Evolutionary conservation across 768 basidiomycete genomes (phyloP).

Genomic region (Suillus occidentalis): DNA sequence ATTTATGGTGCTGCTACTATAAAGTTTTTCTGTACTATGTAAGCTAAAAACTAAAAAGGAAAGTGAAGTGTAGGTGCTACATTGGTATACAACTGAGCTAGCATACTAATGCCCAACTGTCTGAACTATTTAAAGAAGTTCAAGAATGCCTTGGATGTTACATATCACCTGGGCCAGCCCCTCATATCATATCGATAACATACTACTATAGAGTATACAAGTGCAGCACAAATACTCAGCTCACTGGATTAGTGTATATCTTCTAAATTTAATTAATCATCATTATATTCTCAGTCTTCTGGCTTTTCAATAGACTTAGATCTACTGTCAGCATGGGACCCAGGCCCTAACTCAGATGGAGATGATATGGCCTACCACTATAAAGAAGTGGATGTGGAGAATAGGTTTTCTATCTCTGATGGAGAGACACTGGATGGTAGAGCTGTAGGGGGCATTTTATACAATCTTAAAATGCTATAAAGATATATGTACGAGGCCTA

Average conservation of each 20-base stretch:
- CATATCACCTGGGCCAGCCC: background rate
- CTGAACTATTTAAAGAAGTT: constrained; percentile 2
- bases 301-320: background rate
- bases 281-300: background rate
- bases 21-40: background rate
- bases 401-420: background rate
- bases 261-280: background rate
- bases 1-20: background rate
- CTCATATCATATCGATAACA: background rate
- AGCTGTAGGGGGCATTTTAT: background rate
- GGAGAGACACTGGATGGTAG: background rate
- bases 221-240: background rate
- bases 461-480: background rate
- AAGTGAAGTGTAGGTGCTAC: background rate
- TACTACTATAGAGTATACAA: background rate
- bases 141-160: background rate
- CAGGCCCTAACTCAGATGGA: background rate
- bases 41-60: background rate
- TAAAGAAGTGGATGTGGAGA: background rate
- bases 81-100: background rate
- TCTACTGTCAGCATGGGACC: background rate
- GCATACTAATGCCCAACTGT: background rate
- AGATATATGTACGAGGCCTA: background rate
- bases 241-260: background rate
- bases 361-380: background rate